phyloP scores from a whole-genome alignment of 495 filamentous ascomycete species.

The Cercophora samala region DNA sequence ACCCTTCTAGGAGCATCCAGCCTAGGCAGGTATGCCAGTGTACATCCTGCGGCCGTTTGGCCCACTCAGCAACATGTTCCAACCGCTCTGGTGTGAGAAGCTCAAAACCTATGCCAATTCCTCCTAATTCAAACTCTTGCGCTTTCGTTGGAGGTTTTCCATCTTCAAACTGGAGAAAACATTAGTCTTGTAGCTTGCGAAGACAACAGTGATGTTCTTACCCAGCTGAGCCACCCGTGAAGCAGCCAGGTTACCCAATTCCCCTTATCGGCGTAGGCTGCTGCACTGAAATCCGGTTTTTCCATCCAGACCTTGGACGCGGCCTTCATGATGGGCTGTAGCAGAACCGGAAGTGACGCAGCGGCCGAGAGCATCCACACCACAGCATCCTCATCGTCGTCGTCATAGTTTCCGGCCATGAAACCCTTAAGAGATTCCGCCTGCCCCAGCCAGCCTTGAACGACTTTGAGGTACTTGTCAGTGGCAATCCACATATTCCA shows the following conservation, averaged over 20 bases:
- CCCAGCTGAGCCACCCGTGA: neutral
- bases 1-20: conserved; percentile 15
- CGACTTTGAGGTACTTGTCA: conserved; percentile 12
- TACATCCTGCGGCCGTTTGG: conserved; percentile 5
- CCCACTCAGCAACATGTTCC: neutral
- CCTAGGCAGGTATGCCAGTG: conserved; percentile 16
- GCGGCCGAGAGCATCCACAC: conserved; percentile 9
- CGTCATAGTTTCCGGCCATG: neutral
- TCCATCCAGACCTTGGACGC: conserved; percentile 9
- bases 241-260: neutral
- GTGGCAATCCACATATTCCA: conserved; percentile 15
- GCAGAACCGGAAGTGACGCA: neutral
- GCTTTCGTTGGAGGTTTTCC: neutral
- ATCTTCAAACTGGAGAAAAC: neutral
- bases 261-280: neutral
- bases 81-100: neutral
- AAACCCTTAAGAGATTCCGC: neutral
- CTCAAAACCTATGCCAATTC: no score
- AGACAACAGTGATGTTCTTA: neutral
- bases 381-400: neutral
- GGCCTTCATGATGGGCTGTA: neutral
- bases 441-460: conserved; percentile 12
- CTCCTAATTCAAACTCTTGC: neutral
- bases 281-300: neutral
- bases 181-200: neutral